A percentile compares a stretch with the other conserved stretches of the same genome.
These are phyloP conservation scores for Pneumocystis sp. DNA, from an alignment of 1,139 yeast species.

Conservation along the genomic window DNA sequence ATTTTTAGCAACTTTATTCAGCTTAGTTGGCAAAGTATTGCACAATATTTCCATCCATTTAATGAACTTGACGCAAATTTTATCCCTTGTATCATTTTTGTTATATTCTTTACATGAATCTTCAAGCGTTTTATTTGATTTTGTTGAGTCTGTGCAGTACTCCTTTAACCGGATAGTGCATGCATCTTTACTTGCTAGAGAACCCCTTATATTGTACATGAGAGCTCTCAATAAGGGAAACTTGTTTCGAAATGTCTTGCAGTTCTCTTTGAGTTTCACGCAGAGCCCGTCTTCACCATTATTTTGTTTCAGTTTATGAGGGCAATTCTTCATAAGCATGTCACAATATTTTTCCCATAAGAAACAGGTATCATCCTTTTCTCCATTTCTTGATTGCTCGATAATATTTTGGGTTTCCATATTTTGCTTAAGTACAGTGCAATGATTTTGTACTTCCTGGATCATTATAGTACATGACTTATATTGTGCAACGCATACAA, in stretches of 20 bases:
- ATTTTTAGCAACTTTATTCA: too few relatives aligned
- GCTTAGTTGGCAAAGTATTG: too few relatives aligned
- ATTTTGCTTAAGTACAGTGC: neutral
- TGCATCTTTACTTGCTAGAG: too few relatives aligned
- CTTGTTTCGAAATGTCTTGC: neutral
- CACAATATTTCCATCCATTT: too few relatives aligned
- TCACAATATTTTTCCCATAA: neutral
- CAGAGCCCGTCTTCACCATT: neutral
- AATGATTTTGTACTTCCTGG: neutral
- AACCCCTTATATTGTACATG: neutral
- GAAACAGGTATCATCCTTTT: neutral
- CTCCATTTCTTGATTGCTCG: neutral
- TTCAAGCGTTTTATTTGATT: neutral
- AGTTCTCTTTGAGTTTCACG: neutral
- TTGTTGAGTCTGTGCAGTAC: neutral
- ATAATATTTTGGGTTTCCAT: neutral
- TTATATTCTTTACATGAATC: neutral
- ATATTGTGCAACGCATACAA: neutral
- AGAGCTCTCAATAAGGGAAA: neutral
- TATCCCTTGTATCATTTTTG: too few relatives aligned
- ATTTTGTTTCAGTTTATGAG: neutral
- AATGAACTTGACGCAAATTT: too few relatives aligned
- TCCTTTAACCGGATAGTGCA: neutral
- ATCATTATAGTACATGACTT: neutral
- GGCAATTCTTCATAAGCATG: neutral